Percentiles rank a stretch among this genome's conserved stretches.
phyloP scores from a whole-genome alignment of 805 yeast genomes.

The Komagataella kurtzmanii region DNA sequence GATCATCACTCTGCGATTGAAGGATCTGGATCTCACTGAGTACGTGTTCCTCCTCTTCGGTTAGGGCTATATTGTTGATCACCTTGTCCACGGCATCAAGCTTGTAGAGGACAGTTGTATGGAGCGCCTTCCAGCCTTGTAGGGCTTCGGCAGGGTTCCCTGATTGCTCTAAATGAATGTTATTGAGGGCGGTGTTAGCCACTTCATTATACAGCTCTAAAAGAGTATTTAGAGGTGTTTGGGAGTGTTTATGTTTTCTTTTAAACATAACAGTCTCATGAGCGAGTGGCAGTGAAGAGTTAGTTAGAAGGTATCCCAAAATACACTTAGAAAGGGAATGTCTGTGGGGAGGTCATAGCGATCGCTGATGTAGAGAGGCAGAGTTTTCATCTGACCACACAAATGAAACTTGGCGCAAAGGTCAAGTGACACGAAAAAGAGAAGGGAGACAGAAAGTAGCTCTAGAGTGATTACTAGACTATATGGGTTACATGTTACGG shows the following conservation, averaged over 20 bases:
- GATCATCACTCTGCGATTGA: constrained; percentile 21
- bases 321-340: not conserved
- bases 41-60: constrained; percentile 32
- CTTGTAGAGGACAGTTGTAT: constrained; percentile 42
- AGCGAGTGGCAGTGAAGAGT: not conserved
- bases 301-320: not conserved
- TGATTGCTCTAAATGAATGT: constrained; percentile 44
- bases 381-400: not conserved
- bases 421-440: not conserved
- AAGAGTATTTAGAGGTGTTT: constrained; percentile 45
- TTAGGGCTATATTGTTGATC: constrained; percentile 17
- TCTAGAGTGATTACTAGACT: not conserved
- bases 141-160: constrained; percentile 39
- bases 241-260: constrained; percentile 44
- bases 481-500: not conserved
- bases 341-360: not conserved
- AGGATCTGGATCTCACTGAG: constrained; percentile 23
- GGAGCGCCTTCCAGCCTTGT: constrained; percentile 65
- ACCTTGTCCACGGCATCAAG: constrained; percentile 37
- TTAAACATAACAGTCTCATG: constrained; percentile 25
- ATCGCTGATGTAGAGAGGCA: not conserved
- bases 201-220: constrained; percentile 48
- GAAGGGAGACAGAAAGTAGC: not conserved
- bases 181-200: constrained; percentile 44
- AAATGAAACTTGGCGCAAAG: not conserved